Evolutionary conservation across 1,284 basidiomycete genomes (phyloP).

Genomic region (Phellopilus nigrolimitatus): DNA sequence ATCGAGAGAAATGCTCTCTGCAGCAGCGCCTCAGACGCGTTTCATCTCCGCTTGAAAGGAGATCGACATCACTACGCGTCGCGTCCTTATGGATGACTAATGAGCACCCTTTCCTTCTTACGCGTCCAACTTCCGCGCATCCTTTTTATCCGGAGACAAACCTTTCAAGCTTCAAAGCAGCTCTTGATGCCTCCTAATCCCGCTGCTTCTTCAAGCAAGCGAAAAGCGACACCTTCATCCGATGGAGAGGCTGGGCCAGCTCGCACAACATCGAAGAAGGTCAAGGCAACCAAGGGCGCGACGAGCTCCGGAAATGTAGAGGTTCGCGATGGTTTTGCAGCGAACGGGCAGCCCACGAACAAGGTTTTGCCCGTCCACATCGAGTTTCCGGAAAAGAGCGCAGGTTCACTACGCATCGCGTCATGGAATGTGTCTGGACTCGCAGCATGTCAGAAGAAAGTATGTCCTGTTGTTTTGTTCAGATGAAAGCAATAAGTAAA

Average conservation of each 20-base stretch:
- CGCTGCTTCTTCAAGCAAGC: conserved; percentile 10
- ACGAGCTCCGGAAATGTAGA: no score
- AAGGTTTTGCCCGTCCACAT: conserved; percentile 65
- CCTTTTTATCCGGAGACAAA: no score
- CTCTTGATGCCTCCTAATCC: conserved; percentile 16
- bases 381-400: conserved; percentile 45
- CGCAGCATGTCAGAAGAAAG: conserved; percentile 69
- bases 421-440: conserved; percentile 76
- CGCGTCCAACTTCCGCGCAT: no score
- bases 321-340: neutral
- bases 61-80: no score
- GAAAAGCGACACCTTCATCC: conserved; percentile 8
- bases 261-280: conserved; percentile 5
- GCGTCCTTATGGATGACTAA: no score
- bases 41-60: no score
- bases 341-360: conserved; percentile 63
- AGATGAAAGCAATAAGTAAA: neutral
- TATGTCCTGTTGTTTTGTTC: conserved; percentile 26
- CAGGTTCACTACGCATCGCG: conserved; percentile 51
- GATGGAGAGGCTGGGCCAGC: conserved; percentile 1
- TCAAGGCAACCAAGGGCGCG: neutral
- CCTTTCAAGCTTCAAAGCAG: no score
- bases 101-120: no score
- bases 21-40: no score
- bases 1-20: no score